These are phyloP conservation scores for Teratosphaeria zuluensis DNA, from an alignment of 2,329 filamentous ascomycete genomes.

Conservation along the genomic window DNA sequence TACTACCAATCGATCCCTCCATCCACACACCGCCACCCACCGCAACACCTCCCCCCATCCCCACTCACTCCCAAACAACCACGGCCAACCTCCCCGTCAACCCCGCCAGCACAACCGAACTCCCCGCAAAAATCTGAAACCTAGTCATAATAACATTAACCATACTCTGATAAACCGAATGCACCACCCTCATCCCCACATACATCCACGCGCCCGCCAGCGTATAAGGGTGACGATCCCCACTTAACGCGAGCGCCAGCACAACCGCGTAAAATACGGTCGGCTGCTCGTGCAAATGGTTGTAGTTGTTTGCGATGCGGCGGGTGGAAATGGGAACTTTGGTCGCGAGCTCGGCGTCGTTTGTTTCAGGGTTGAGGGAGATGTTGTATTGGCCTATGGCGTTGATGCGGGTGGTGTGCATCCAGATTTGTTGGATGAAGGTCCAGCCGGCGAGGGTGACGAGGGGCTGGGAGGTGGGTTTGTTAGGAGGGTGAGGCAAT, in stretches of 20 bases:
- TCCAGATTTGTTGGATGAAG: not conserved
- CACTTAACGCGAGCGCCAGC: not conserved
- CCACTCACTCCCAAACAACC: not conserved
- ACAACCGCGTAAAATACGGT: not conserved
- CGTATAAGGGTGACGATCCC: not conserved
- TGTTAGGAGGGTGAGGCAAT: not conserved
- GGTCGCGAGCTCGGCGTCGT: not conserved
- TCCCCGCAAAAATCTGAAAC: not conserved
- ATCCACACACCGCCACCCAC: not conserved
- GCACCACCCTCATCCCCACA: not conserved
- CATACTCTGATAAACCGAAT: not conserved
- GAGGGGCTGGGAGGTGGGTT: not conserved
- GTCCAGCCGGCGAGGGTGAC: not conserved
- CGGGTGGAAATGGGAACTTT: not conserved
- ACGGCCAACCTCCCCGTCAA: not conserved
- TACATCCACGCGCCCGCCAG: not conserved
- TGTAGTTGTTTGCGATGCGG: not conserved
- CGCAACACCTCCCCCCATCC: not conserved
- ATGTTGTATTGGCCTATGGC: not conserved
- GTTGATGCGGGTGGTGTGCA: not conserved
- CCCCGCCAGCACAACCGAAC: not conserved
- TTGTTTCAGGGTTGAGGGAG: not conserved
- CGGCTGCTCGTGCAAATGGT: not conserved
- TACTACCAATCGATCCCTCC: too few relatives aligned
- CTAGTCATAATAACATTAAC: not conserved